Base-by-base conservation (phyloP, 768 basidiomycete species). In the Leucocoprinus leucothites region DNA sequence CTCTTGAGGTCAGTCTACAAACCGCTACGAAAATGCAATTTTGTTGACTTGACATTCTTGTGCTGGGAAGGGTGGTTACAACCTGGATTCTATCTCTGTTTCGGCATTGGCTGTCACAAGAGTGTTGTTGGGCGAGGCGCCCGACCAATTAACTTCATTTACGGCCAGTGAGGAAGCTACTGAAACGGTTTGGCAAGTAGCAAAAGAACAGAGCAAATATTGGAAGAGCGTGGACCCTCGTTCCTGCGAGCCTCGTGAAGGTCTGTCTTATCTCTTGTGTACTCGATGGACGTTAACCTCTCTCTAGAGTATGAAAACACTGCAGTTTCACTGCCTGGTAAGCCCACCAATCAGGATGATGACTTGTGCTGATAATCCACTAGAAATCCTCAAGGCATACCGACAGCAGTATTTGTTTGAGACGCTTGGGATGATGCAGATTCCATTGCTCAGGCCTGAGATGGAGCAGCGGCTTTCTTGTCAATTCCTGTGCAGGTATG, bases 401-500 rank as follows among this genome's bases (percentile, higher is more conserved):
- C 82, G 96, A n/a, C 85, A 90, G 57, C 79, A 91, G 60, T 87
- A 89, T 57, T 71, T 99, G 31, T 91, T 84, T 70, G 76, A 80
- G n/a, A 77, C 79, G 24, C 82, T 91, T 66, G 72, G 82, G 9
- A 86, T 98, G 82, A 82, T 91, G 68, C 82, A 88, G 63, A 77
- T 97, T 9, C 94, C 94, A 1, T 72, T 97, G 56, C 77, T 90
- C 51, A 81, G 76, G 26, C 61, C 74, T 13, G 82, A 83, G 11
- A 74, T 94, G 40, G 84, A 91, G 63, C 77, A 80, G 44, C 76
- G 82, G 1, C 98, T 93, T 67, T 82, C 83, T 8, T 79, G 87
- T 1, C 94, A 98, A 67, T 78, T 97, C 42, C 83, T 94, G 69
- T 90, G 90, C 85, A 91, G 90, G 95, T 95, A 70, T 58, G 91